Evolutionary conservation across 306 rosid genomes (phyloP).

Genomic region (Pachyrhizus erosus): DNA sequence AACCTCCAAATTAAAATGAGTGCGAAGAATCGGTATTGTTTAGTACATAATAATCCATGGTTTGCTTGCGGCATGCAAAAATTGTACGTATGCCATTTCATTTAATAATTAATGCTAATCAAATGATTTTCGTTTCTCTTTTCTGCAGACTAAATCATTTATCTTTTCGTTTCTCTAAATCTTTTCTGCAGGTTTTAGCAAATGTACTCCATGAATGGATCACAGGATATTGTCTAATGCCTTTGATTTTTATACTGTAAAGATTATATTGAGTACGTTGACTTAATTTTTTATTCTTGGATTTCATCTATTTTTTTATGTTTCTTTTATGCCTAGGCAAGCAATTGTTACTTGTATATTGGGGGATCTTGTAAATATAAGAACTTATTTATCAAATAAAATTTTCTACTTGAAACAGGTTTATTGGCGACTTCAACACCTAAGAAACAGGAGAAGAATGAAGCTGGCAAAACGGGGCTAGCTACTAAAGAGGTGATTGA

Average conservation of each 20-base stretch:
- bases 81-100: not conserved
- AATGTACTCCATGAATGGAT: conserved; percentile 47
- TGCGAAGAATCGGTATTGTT: not conserved
- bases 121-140: not conserved
- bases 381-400: not conserved
- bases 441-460: conserved; percentile 53
- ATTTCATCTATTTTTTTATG: not conserved
- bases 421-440: conserved; percentile 46
- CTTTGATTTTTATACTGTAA: conserved; percentile 13
- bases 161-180: not conserved
- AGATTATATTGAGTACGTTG: not conserved
- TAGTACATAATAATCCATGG: conserved; percentile 7
- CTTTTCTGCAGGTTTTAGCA: conserved; percentile 54
- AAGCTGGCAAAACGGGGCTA: conserved; percentile 44
- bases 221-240: conserved; percentile 53
- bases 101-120: not conserved
- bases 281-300: not conserved
- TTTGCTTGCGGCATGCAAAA: not conserved
- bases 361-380: conserved; percentile 6
- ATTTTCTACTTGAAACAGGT: conserved; percentile 49
- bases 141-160: not conserved
- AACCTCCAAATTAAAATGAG: not conserved
- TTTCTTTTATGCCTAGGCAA: not conserved
- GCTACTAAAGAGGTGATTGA: conserved; percentile 55
- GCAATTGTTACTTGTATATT: conserved; percentile 4